phyloP scores from a whole-genome alignment of 2,329 filamentous ascomycete species.

The Pezicula radicicola region DNA sequence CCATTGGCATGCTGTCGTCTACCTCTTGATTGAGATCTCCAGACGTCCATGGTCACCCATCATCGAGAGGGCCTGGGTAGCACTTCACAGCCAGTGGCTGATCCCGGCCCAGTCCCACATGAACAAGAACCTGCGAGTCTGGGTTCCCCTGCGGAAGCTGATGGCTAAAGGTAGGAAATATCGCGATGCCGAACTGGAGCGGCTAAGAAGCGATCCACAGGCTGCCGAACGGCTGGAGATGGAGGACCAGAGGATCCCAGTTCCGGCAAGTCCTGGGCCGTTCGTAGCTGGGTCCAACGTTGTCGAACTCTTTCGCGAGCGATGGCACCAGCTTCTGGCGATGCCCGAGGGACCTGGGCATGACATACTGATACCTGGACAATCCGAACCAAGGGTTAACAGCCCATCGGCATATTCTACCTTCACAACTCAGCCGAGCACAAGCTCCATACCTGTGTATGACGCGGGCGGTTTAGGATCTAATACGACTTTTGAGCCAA shows the following conservation, averaged over 20 bases:
- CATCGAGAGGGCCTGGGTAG: conserved; percentile 33
- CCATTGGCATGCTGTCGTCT: conserved; percentile 37
- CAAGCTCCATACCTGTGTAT: neutral
- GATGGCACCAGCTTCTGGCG: conserved; percentile 28
- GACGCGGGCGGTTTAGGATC: neutral
- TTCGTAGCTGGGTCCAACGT: conserved; percentile 16
- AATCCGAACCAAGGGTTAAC: neutral
- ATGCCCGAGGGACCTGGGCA: neutral
- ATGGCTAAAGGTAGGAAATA: conserved; percentile 50
- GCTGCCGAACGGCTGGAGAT: conserved; percentile 20
- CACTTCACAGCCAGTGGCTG: conserved; percentile 26
- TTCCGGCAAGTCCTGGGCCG: conserved; percentile 27
- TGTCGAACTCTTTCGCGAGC: conserved; percentile 21
- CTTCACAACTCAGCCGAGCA: neutral
- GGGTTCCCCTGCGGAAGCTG: conserved; percentile 57
- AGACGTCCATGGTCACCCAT: conserved; percentile 29
- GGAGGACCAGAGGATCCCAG: conserved; percentile 14
- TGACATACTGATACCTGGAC: neutral
- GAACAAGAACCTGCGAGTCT: conserved; percentile 49
- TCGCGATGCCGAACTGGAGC: conserved; percentile 28
- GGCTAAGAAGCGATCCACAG: conserved; percentile 25
- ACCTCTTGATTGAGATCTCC: conserved; percentile 32
- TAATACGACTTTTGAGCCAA: conserved; percentile 3
- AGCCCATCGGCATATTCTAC: neutral
- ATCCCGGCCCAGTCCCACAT: conserved; percentile 14